A percentile compares a stretch with the other conserved stretches of the same genome.
These are phyloP conservation scores for Colletotrichum lentis DNA, from an alignment of 2,329 filamentous ascomycete genomes.

Conservation along the genomic window DNA sequence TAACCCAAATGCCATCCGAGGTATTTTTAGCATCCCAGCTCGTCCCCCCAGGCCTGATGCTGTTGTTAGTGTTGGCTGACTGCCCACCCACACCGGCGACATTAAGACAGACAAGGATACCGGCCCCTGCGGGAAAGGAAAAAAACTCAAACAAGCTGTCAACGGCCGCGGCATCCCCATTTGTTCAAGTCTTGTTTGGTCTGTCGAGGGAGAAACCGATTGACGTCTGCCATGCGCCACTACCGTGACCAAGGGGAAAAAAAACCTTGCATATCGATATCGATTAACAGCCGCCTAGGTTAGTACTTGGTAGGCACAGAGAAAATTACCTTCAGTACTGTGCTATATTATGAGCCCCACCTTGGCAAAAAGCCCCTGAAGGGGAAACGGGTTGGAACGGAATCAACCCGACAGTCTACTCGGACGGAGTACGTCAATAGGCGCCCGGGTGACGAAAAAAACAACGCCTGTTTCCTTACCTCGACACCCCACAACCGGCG, in stretches of 20 bases:
- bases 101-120: conserved; percentile 1
- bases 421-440: no score
- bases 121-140: no score
- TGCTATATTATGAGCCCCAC: background rate
- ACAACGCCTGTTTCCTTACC: no score
- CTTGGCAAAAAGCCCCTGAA: background rate
- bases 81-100: conserved; percentile 15
- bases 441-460: no score
- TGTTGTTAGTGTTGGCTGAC: conserved; percentile 15
- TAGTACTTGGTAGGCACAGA: no score
- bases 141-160: background rate
- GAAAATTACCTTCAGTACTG: no score
- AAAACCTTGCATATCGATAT: conserved; percentile 18
- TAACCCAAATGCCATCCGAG: conserved; percentile 12
- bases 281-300: background rate
- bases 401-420: background rate
- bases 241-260: background rate
- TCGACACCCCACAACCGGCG: no score
- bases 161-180: conserved; percentile 34
- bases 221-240: conserved; percentile 20
- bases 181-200: conserved; percentile 32
- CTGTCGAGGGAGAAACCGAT: conserved; percentile 9
- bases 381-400: background rate
- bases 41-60: conserved; percentile 20
- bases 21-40: conserved; percentile 37